Percentiles rank a stretch among this genome's conserved stretches.
Conservation (phyloP, 768 basidiomycete species). For the Pluteus cervinus region DNA sequence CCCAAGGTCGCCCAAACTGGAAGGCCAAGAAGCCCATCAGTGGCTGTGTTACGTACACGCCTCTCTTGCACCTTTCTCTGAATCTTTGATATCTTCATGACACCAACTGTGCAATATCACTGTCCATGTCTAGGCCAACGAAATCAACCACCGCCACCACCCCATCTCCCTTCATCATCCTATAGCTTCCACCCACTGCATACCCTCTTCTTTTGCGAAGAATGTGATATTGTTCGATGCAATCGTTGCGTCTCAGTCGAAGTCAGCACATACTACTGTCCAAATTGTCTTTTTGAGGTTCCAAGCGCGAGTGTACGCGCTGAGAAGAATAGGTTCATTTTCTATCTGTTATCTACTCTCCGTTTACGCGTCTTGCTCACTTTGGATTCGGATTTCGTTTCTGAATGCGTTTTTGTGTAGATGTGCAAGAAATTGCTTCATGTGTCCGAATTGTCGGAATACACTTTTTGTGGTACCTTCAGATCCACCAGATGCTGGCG, state of each 20-base stretch:
- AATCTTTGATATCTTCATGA: too few relatives aligned
- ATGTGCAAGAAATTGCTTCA: slow-evolving; percentile 97
- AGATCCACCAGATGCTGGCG: slow-evolving; percentile 64
- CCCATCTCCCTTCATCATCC: slow-evolving; percentile 70
- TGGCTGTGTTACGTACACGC: too few relatives aligned
- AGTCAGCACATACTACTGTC: slow-evolving; percentile 97
- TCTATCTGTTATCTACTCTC: slow-evolving; percentile 14
- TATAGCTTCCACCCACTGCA: slow-evolving; percentile 80
- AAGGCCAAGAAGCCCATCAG: too few relatives aligned
- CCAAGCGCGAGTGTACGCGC: slow-evolving; percentile 97
- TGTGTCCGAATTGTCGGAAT: slow-evolving; percentile 90
- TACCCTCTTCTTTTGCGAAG: slow-evolving; percentile 93
- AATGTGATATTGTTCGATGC: slow-evolving; percentile 94
- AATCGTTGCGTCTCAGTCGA: slow-evolving; percentile 89
- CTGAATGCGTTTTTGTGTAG: too few relatives aligned
- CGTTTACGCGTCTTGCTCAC: neutral
- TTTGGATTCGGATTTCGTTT: slow-evolving; percentile 6
- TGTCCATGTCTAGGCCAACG: slow-evolving; percentile 66
- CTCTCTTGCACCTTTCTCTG: too few relatives aligned
- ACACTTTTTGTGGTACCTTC: slow-evolving; percentile 89
- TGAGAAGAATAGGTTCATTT: slow-evolving; percentile 98
- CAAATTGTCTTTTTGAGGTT: slow-evolving; percentile 97
- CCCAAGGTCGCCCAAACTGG: too few relatives aligned
- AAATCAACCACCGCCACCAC: slow-evolving; percentile 63
- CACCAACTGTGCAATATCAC: slow-evolving; percentile 51